Evolutionary conservation across 2,329 filamentous ascomycete genomes (phyloP), one percentile per base, ranked within the genome.

Genomic region (Paracorniculantispora psalliotae): DNA sequence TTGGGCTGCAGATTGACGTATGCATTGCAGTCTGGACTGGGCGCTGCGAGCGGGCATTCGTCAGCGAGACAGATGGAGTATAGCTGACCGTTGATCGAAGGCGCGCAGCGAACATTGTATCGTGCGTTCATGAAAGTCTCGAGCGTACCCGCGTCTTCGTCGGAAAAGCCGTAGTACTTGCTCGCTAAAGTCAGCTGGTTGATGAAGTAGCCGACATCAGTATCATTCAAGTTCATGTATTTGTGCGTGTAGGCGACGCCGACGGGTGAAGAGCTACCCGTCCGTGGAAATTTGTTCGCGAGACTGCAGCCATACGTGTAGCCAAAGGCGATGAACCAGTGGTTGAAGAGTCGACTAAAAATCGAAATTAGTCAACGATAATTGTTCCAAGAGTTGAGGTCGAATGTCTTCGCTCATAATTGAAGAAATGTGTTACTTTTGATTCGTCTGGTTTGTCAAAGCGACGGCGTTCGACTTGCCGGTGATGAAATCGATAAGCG

Each of bases 141-240:
- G 1, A 70, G 57, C 10, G 65, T 65, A 8, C 61, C 19, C 1
- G 61, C 62, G 53, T 71, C 69, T 47, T 66, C 41, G 2, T 64
- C 61, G 2, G 68, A 68, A 59, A 71, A 69, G 37, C 68, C 68
- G 48, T 61, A 68, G 30, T 65, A 62, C 21, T 59, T 59, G 47
- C 63, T 64, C 15, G 68, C 60, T 9, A 59, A 23, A 1, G 65
- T 65, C 35, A 71, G 63, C 53, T 71, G 68, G 17, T 68, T 57
- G 52, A 71, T 69, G 58, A 71, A 70, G 51, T 71, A 66, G 15
- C 67, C 68, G 4, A 70, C 59, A 17, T 71, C 63, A 1, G 65
- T 68, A n/a, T 65, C 59, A 54, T 71, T 67, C 25, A 71, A 60
- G 49, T 69, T 62, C 69, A 71, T 71, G 59, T 63, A 71, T 50